A percentile compares a stretch with the other conserved stretches of the same genome.
Conservation (phyloP, 768 basidiomycete species). For the Hysterangium stoloniferum region DNA sequence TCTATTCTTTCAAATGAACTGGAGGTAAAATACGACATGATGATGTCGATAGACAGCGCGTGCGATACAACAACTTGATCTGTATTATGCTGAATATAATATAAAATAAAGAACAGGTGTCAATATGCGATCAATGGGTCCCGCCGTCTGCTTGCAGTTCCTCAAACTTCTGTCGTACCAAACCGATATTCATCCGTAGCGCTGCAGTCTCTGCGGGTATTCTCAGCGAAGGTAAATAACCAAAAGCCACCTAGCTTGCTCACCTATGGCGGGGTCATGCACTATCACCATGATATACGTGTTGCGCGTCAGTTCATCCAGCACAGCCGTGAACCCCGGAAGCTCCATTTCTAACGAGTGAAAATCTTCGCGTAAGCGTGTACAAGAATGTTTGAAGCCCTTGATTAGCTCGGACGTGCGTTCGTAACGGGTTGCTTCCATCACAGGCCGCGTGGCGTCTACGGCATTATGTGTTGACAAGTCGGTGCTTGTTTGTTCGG, state of each 20-base stretch:
- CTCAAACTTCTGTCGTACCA: conserved; percentile 83
- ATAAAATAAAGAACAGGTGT: background rate
- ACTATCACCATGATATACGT: conserved; percentile 89
- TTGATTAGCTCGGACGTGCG: conserved; percentile 92
- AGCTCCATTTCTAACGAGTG: conserved; percentile 82
- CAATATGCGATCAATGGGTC: background rate
- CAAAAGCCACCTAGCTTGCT: conserved; percentile 17
- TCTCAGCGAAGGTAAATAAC: background rate
- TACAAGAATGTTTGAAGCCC: conserved; percentile 88
- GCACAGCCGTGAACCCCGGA: conserved; percentile 76
- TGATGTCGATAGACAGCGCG: too few species aligned
- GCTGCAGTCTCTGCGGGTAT: conserved; percentile 69
- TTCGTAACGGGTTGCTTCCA: conserved; percentile 71
- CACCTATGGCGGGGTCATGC: conserved; percentile 84
- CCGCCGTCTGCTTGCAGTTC: conserved; percentile 64
- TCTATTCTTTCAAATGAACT: too few species aligned
- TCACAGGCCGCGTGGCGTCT: conserved; percentile 26
- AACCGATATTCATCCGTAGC: conserved; percentile 77
- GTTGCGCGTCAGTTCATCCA: conserved; percentile 89
- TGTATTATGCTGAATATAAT: background rate
- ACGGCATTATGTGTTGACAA: conserved; percentile 13
- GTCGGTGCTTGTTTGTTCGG: conserved; percentile 14
- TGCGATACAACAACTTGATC: background rate
- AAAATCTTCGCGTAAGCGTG: conserved; percentile 79
- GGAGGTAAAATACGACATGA: too few species aligned